These are phyloP conservation scores for Saccharomycopsis microspora DNA, from an alignment of 805 yeast genomes.

Conservation along the genomic window DNA sequence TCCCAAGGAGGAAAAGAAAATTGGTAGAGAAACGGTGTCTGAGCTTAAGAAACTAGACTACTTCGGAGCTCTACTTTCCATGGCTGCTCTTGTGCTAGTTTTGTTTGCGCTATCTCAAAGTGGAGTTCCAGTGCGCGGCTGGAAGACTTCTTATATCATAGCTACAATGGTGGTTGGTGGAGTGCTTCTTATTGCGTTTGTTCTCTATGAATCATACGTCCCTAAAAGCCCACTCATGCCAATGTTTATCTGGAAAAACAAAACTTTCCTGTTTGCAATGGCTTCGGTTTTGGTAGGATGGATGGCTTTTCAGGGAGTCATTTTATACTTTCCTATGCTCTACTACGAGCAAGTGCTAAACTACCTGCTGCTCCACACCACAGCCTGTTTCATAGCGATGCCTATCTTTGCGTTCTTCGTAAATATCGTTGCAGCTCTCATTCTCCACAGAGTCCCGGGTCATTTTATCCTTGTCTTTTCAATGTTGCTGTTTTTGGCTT, in stretches of 20 bases:
- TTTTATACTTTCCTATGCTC: conserved; percentile 28
- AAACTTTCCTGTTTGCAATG: conserved; percentile 30
- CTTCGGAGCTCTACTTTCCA: conserved; percentile 30
- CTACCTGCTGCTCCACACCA: conserved; percentile 29
- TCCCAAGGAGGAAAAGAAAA: conserved; percentile 21
- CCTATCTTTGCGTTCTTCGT: conserved; percentile 31
- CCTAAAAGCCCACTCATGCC: conserved; percentile 36
- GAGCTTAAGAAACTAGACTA: conserved; percentile 25
- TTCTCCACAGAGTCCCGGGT: conserved; percentile 35
- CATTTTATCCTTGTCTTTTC: conserved; percentile 26
- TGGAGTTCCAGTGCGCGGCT: conserved; percentile 28
- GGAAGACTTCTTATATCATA: conserved; percentile 37
- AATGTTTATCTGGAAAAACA: conserved; percentile 29
- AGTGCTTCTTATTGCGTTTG: conserved; percentile 23
- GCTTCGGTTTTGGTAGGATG: conserved; percentile 27
- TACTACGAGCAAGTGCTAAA: conserved; percentile 31
- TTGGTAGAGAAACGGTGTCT: not conserved
- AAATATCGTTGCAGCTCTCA: conserved; percentile 33
- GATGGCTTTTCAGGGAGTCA: conserved; percentile 32
- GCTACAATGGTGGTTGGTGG: conserved; percentile 31
- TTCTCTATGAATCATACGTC: conserved; percentile 27
- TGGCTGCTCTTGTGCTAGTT: conserved; percentile 29
- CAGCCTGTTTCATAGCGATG: conserved; percentile 33
- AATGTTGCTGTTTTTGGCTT: conserved; percentile 24
- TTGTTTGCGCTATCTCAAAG: conserved; percentile 35